phyloP scores from a whole-genome alignment of 208 protist genomes.

The Wallacemonas sp. region DNA sequence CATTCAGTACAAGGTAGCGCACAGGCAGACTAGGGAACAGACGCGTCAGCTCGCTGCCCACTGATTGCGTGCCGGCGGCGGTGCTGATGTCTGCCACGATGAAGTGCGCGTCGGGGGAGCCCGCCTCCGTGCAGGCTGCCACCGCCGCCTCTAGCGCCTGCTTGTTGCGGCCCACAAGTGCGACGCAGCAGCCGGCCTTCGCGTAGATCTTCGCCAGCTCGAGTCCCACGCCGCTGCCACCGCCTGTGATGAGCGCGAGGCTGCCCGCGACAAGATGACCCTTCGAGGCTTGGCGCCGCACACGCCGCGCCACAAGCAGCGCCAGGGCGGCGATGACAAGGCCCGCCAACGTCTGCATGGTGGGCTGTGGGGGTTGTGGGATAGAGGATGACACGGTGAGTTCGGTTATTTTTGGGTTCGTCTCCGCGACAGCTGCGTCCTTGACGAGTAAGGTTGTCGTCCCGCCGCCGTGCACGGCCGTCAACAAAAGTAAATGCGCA shows the following conservation, averaged over 20 bases:
- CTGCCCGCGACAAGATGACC: constrained; percentile 34
- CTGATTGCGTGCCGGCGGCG: constrained; percentile 28
- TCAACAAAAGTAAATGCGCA: no score
- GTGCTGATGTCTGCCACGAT: constrained; percentile 64
- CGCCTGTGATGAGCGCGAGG: constrained; percentile 79
- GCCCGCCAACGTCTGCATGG: neutral
- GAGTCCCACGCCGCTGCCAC: constrained; percentile 65
- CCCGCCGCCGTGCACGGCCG: no score
- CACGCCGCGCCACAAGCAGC: constrained; percentile 12
- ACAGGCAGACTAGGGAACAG: constrained; percentile 12
- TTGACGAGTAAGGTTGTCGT: no score
- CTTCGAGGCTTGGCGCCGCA: constrained; percentile 18
- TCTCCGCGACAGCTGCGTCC: no score
- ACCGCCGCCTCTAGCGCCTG: constrained; percentile 30
- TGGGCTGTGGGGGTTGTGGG: no score
- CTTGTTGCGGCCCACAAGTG: constrained; percentile 73
- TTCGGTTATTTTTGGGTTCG: no score
- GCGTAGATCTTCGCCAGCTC: constrained; percentile 64
- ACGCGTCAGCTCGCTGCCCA: constrained; percentile 19
- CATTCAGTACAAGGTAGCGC: constrained; percentile 82
- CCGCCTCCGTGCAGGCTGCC: constrained; percentile 31
- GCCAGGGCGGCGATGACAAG: constrained; percentile 20
- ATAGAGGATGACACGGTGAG: no score
- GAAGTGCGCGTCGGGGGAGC: constrained; percentile 46
- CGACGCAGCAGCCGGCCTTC: constrained; percentile 43